Evolutionary conservation across 768 basidiomycete species (phyloP).

Genomic region (Botryobasidium botryosum): DNA sequence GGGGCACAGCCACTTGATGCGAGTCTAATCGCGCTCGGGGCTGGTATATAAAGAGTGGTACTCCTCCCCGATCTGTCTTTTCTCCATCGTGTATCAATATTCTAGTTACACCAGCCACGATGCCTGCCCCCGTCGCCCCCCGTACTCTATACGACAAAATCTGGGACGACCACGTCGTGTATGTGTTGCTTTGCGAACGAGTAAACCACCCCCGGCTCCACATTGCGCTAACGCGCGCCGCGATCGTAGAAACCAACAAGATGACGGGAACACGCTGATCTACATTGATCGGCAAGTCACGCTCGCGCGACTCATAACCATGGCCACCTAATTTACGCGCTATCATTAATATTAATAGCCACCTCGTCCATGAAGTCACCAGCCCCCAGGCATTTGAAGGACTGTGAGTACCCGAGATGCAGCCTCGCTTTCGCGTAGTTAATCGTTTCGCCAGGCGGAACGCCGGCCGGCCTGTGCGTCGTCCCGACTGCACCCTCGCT

Average conservation of each 20-base stretch:
- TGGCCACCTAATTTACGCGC: neutral
- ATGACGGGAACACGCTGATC: slow-evolving; percentile 62
- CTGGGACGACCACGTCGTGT: slow-evolving; percentile 95
- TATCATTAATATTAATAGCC: slow-evolving; percentile 20
- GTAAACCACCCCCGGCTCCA: too few species aligned
- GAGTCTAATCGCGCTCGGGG: too few species aligned
- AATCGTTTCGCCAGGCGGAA: slow-evolving; percentile 42
- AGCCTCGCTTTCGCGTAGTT: slow-evolving; percentile 6
- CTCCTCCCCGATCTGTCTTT: neutral
- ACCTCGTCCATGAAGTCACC: slow-evolving; percentile 81
- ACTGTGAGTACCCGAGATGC: slow-evolving; percentile 30
- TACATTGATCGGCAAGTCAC: slow-evolving; percentile 61
- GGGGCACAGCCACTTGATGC: too few species aligned
- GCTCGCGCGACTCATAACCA: neutral
- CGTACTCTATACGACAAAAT: slow-evolving; percentile 96
- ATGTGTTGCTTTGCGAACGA: slow-evolving; percentile 17
- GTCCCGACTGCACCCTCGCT: slow-evolving; percentile 78
- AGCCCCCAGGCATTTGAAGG: slow-evolving; percentile 87
- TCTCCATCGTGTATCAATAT: neutral
- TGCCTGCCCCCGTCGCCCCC: slow-evolving; percentile 46
- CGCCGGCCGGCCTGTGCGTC: slow-evolving; percentile 57
- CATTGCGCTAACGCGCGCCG: too few species aligned
- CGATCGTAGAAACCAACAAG: slow-evolving; percentile 53
- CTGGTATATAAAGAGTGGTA: neutral
- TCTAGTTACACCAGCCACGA: slow-evolving; percentile 21